Conservation (phyloP, 2,329 filamentous ascomycete species). For the Paraphaeosphaeria minitans region DNA sequence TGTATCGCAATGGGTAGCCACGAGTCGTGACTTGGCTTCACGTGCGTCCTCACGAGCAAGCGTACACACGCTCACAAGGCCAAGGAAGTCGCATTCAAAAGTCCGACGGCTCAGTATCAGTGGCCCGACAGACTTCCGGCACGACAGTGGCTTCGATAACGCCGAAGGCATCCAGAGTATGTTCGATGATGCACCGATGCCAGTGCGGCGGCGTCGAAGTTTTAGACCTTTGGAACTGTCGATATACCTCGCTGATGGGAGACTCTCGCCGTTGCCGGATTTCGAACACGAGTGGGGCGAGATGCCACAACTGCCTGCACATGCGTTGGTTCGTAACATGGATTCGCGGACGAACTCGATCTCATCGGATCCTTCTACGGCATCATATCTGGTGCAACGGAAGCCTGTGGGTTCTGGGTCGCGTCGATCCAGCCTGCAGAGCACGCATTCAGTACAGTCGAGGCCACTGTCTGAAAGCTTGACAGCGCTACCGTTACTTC, state of each 20-base stretch:
- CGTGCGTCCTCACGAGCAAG: constrained; percentile 44
- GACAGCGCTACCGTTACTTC: constrained; percentile 31
- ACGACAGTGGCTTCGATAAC: constrained; percentile 38
- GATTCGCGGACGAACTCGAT: constrained; percentile 36
- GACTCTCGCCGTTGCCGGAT: constrained; percentile 48
- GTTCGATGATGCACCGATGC: constrained; percentile 38
- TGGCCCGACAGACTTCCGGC: constrained; percentile 44
- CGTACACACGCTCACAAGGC: constrained; percentile 34
- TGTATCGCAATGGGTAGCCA: constrained; percentile 45
- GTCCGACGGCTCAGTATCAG: constrained; percentile 40
- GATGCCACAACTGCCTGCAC: constrained; percentile 37
- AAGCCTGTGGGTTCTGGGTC: constrained; percentile 41
- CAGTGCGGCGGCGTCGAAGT: constrained; percentile 39
- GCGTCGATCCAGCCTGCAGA: constrained; percentile 37
- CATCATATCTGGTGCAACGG: constrained; percentile 37
- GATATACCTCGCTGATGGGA: constrained; percentile 44
- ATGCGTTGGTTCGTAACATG: constrained; percentile 40
- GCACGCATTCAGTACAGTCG: constrained; percentile 23
- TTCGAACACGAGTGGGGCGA: constrained; percentile 40
- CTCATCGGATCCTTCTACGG: constrained; percentile 30
- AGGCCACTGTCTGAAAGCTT: constrained; percentile 21
- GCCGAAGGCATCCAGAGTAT: constrained; percentile 38
- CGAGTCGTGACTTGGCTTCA: constrained; percentile 41
- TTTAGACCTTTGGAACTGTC: constrained; percentile 48
- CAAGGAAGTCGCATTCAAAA: constrained; percentile 20